Conservation (phyloP, 2,329 filamentous ascomycete genomes). For the Lanzia echinophila region DNA sequence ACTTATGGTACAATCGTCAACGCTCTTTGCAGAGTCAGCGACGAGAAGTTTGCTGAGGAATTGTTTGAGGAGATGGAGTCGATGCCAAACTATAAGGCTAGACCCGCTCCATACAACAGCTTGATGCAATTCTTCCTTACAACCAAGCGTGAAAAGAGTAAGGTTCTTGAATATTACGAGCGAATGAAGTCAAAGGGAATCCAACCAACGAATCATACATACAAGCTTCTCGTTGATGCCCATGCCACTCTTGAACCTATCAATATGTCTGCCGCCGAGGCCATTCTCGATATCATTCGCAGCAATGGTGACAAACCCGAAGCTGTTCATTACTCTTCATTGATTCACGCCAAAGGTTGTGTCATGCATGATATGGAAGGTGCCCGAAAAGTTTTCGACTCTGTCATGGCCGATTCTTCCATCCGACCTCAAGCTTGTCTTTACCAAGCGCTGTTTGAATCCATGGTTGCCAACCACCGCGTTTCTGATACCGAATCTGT, state of each 20-base stretch:
- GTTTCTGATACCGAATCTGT: constrained; percentile 70
- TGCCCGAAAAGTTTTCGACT: constrained; percentile 75
- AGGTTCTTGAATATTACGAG: constrained; percentile 91
- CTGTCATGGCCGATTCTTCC: constrained; percentile 60
- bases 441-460: constrained; percentile 95
- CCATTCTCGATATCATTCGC: constrained; percentile 72
- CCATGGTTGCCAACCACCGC: constrained; percentile 90
- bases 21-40: constrained; percentile 90
- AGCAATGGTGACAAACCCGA: constrained; percentile 70
- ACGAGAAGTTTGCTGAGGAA: constrained; percentile 96
- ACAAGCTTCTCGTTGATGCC: constrained; percentile 94
- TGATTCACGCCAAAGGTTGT: constrained; percentile 94
- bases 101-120: constrained; percentile 95
- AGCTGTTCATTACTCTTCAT: constrained; percentile 88
- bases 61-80: constrained; percentile 99
- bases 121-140: constrained; percentile 99
- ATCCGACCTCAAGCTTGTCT: constrained; percentile 75
- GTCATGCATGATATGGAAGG: constrained; percentile 86
- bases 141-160: constrained; percentile 90
- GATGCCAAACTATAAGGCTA: constrained; percentile 97
- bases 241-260: constrained; percentile 90
- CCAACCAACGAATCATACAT: constrained; percentile 87
- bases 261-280: constrained; percentile 80
- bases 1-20: constrained; percentile 99
- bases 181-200: constrained; percentile 87